A percentile compares a stretch with the other conserved stretches of the same genome.
phyloP scores from a whole-genome alignment of 495 filamentous ascomycete species.

The Xylaria scruposa region DNA sequence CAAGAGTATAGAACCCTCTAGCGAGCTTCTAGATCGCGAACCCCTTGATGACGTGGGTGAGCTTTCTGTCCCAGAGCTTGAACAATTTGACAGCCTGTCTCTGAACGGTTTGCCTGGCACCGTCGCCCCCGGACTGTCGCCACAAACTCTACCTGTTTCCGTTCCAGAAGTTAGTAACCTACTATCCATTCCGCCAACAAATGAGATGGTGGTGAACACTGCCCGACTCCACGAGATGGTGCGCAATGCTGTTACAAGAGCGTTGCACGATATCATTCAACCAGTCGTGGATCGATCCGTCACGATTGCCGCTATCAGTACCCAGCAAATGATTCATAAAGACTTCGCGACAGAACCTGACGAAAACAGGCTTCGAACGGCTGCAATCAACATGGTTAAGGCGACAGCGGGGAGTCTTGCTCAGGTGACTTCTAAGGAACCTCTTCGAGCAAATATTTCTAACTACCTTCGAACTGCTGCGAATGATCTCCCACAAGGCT shows the following conservation, averaged over 20 bases:
- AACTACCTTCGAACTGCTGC: conserved; percentile 91
- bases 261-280: conserved; percentile 92
- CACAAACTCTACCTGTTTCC: conserved; percentile 71
- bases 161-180: conserved; percentile 80
- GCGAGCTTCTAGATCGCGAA: conserved; percentile 76
- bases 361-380: conserved; percentile 80
- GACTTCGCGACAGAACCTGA: conserved; percentile 94
- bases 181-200: conserved; percentile 75
- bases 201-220: conserved; percentile 73
- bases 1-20: conserved; percentile 83
- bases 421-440: conserved; percentile 97
- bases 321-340: conserved; percentile 89
- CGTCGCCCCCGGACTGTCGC: conserved; percentile 74
- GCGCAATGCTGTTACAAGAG: conserved; percentile 79
- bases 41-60: conserved; percentile 67
- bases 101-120: conserved; percentile 72
- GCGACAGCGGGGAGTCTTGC: conserved; percentile 91
- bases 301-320: conserved; percentile 95
- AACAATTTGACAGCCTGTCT: conserved; percentile 79
- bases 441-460: conserved; percentile 90
- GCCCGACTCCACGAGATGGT: conserved; percentile 81
- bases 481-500: conserved; percentile 69
- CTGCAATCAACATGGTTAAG: conserved; percentile 90
- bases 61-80: conserved; percentile 58
- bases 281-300: conserved; percentile 97